Evolutionary conservation across 2,329 filamentous ascomycete species (phyloP).

Genomic region (Talaromyces sp.): DNA sequence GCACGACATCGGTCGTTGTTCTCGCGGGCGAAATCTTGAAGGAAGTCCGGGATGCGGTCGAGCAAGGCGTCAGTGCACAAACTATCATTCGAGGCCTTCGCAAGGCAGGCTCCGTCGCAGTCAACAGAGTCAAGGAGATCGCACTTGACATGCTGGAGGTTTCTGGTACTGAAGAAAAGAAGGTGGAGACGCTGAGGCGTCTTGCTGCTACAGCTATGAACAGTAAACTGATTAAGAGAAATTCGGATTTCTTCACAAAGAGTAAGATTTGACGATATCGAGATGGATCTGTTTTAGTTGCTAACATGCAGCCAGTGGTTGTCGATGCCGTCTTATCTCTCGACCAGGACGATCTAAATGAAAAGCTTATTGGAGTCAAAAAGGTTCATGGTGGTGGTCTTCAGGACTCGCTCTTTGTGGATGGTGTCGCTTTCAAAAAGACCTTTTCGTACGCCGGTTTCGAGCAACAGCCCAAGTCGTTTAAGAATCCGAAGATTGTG

Average conservation of each 20-base stretch:
- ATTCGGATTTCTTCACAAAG: slow-evolving; percentile 95
- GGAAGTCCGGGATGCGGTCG: slow-evolving; percentile 92
- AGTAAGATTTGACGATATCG: slow-evolving; percentile 54
- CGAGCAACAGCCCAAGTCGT: slow-evolving; percentile 96
- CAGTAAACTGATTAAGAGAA: slow-evolving; percentile 97
- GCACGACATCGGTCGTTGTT: slow-evolving; percentile 95
- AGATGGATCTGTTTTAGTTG: slow-evolving; percentile 9
- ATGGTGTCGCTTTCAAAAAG: slow-evolving; percentile 99
- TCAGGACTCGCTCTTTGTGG: slow-evolving; percentile 93
- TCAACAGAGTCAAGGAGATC: slow-evolving; percentile 99
- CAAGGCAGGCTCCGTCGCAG: slow-evolving; percentile 80
- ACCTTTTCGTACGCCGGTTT: slow-evolving; percentile 99
- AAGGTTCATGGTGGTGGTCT: slow-evolving; percentile 95
- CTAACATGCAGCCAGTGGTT: slow-evolving; percentile 63
- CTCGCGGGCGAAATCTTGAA: slow-evolving; percentile 96
- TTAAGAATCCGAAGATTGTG: slow-evolving; percentile 91
- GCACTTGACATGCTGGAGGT: slow-evolving; percentile 65
- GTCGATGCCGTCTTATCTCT: slow-evolving; percentile 93
- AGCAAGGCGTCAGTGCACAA: slow-evolving; percentile 95
- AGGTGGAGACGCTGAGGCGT: slow-evolving; percentile 81
- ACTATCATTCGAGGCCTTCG: slow-evolving; percentile 95
- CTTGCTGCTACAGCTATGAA: slow-evolving; percentile 96
- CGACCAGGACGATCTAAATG: slow-evolving; percentile 94
- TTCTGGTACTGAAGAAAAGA: slow-evolving; percentile 75
- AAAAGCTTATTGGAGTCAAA: slow-evolving; percentile 97